Base-by-base conservation (phyloP, 306 rosid species). In the Leucaena leucocephala region DNA sequence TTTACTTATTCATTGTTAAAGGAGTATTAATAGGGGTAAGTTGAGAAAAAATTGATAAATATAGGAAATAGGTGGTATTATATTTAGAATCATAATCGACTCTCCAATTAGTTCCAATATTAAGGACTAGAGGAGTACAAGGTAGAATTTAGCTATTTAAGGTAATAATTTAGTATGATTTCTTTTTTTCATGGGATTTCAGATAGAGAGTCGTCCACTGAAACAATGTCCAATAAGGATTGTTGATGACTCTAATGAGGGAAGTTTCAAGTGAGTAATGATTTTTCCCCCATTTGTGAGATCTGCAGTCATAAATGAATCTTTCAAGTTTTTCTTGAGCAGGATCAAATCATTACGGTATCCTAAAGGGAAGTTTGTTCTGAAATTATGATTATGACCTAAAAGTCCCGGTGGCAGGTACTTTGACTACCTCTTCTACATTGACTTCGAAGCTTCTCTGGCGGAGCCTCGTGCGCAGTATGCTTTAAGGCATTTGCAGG, bases 401-500 rank as follows among this genome's bases (percentile, higher is more conserved):
- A 52, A 79, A 49, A 49, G 44, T 79, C 62, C 42, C 82, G 75
- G 71, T 82, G 45, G 78, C 93, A 94, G 98, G 85, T 90, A 89
- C 68, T 94, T 94, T 43, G 97, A 94, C 84, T 91, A 90, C 88
- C 92, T 91, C 66, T 94, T 94, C 81, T 92, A 89, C 83, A 85
- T 92, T 15, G 98, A 94, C 80, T 88, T 94, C 80, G 96, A 94
- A 83, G 98, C 97, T 72, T 94, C 97, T 2, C 88, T 94, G 97
- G 93, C 95, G 27, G 97, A 94, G 75, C 86, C 93, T 33, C 94
- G 94, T 7, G 90, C 96, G 48, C 98, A 92, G 76, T 76, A 71
- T 83, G 97, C 97, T 80, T 79, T 94, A 84, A 88, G 80, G 69
- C 92, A 91, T 76, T 82, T 94, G 81, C 96, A 91, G 98, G 97